phyloP scores from a whole-genome alignment of 148 eudicot species.

The Persicaria maculosa region DNA sequence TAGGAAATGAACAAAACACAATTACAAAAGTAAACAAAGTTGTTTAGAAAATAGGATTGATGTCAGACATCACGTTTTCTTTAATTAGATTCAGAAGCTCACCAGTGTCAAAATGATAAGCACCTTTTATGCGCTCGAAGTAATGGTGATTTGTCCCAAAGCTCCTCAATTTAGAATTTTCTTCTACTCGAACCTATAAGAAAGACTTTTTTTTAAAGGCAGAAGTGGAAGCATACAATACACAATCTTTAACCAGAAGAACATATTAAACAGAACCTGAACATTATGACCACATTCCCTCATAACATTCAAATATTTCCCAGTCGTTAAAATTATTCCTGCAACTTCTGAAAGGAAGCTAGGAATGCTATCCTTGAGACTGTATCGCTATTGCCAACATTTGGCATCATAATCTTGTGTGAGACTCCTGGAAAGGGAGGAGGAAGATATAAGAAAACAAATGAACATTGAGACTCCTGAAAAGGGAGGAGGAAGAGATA shows the following conservation, averaged over 20 bases:
- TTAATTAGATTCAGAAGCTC: conserved; percentile 84
- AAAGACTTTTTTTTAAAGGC: conserved; percentile 19
- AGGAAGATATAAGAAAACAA: conserved; percentile 16
- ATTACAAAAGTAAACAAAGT: background rate
- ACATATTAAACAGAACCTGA: too few relatives aligned
- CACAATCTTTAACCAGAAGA: conserved; percentile 21
- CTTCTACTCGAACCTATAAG: conserved; percentile 71
- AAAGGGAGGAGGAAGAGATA: too few relatives aligned
- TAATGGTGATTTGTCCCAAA: conserved; percentile 82
- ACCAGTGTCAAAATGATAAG: conserved; percentile 92
- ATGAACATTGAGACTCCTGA: too few relatives aligned
- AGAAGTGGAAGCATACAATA: background rate
- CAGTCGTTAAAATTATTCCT: too few relatives aligned
- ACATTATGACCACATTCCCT: too few relatives aligned
- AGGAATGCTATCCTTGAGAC: too few relatives aligned
- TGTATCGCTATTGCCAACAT: too few relatives aligned
- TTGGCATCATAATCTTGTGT: conserved; percentile 92
- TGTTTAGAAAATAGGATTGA: background rate
- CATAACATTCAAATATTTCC: too few relatives aligned
- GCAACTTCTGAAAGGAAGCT: too few relatives aligned
- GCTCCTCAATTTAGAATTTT: conserved; percentile 63
- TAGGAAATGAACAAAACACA: conserved; percentile 2
- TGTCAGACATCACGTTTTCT: conserved; percentile 54
- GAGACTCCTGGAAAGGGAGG: conserved; percentile 61
- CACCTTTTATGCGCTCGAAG: conserved; percentile 85